phyloP scores from a whole-genome alignment of 106 monocot species.

The Chionographis japonica region DNA sequence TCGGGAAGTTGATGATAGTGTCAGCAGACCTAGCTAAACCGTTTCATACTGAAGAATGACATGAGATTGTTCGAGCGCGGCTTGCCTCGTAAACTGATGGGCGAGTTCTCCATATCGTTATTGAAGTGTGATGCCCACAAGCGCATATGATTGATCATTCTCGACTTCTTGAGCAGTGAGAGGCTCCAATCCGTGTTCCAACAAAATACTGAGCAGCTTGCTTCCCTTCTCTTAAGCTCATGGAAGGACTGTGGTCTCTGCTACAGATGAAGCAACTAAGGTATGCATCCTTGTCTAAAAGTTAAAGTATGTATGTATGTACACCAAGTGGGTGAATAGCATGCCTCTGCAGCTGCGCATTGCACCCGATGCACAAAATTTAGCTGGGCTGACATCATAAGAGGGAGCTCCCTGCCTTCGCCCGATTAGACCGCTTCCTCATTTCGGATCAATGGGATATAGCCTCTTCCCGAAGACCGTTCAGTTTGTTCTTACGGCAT shows the following conservation, averaged over 20 bases:
- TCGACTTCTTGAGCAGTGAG: constrained; percentile 19
- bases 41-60: constrained; percentile 34
- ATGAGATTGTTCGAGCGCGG: constrained; percentile 29
- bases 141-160: constrained; percentile 24
- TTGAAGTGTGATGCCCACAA: constrained; percentile 26
- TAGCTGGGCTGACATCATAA: too few relatives aligned
- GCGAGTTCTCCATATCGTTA: constrained; percentile 22
- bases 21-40: constrained; percentile 32
- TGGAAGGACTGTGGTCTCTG: constrained; percentile 16
- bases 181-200: constrained; percentile 19
- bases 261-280: constrained; percentile 23
- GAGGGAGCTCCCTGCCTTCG: too few relatives aligned
- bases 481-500: too few relatives aligned
- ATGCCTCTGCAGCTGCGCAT: too few relatives aligned
- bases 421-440: too few relatives aligned
- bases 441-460: too few relatives aligned
- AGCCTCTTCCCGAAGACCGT: too few relatives aligned
- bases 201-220: constrained; percentile 15
- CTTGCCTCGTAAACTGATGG: constrained; percentile 22
- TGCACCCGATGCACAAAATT: too few relatives aligned
- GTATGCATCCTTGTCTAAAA: neutral
- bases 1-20: constrained; percentile 23
- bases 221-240: constrained; percentile 7
- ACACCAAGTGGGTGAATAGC: too few relatives aligned
- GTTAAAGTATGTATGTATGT: too few relatives aligned